phyloP scores from a whole-genome alignment of 2,329 filamentous ascomycete species.

The Lachnellula occidentalis region DNA sequence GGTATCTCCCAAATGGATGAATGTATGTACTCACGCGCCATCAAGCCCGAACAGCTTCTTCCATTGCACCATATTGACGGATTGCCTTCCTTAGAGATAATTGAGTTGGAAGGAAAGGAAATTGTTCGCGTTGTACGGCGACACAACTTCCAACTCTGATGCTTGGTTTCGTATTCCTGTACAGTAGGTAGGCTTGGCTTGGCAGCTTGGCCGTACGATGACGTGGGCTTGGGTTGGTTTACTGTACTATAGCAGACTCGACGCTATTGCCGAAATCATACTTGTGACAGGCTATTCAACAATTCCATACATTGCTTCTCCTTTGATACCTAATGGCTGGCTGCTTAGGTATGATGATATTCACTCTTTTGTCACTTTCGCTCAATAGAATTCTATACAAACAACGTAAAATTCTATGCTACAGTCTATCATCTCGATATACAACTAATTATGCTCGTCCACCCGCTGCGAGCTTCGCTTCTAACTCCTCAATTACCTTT shows the following conservation, averaged over 20 bases:
- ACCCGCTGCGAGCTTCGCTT: conserved; percentile 49
- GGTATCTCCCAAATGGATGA: neutral
- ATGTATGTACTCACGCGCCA: conserved; percentile 18
- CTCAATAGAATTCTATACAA: neutral
- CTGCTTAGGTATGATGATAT: neutral
- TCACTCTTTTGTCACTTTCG: neutral
- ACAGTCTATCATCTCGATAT: conserved; percentile 15
- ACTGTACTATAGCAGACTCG: too few relatives aligned
- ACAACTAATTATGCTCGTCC: conserved; percentile 2
- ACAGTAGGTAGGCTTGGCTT: neutral
- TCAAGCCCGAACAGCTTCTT: conserved; percentile 28
- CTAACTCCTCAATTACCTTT: conserved; percentile 50
- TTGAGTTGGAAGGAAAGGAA: neutral
- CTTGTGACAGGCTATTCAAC: too few relatives aligned
- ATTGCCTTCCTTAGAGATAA: neutral
- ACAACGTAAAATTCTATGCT: neutral
- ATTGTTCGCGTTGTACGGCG: neutral
- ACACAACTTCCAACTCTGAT: neutral
- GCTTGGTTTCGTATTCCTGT: neutral
- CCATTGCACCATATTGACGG: conserved; percentile 28
- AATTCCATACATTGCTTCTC: neutral
- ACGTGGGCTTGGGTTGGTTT: neutral
- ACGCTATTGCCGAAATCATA: too few relatives aligned
- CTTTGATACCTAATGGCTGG: neutral
- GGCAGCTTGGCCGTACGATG: neutral